Conservation (phyloP, 1,284 basidiomycete species). For the Moesziomyces parantarcticus region DNA sequence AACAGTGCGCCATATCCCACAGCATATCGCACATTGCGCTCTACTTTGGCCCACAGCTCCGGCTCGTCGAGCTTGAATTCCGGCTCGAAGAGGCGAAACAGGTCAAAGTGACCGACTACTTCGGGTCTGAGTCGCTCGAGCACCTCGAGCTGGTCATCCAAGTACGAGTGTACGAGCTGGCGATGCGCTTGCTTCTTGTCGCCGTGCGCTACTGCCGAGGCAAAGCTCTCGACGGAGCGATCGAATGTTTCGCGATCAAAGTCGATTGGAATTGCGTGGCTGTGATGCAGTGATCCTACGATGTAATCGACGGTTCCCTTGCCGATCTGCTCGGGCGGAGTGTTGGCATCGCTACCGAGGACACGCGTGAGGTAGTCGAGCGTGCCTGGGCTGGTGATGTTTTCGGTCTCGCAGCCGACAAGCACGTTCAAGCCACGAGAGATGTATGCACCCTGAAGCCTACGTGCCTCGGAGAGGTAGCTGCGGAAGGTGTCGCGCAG, state of each 20-base stretch:
- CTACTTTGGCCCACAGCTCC: conserved; percentile 73
- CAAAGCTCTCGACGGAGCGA: conserved; percentile 73
- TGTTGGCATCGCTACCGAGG: conserved; percentile 69
- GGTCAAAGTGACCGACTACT: conserved; percentile 90
- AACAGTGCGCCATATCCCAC: conserved; percentile 88
- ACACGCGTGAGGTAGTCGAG: conserved; percentile 70
- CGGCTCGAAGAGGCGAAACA: conserved; percentile 59
- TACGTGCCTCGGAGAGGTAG: conserved; percentile 81
- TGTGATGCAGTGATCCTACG: conserved; percentile 94
- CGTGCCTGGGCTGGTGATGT: conserved; percentile 77
- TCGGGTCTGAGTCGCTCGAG: conserved; percentile 78
- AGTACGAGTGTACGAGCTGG: conserved; percentile 44
- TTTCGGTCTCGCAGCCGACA: conserved; percentile 93
- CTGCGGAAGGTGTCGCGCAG: conserved; percentile 75
- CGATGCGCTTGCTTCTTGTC: conserved; percentile 15
- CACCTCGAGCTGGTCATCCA: conserved; percentile 60
- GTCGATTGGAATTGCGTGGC: conserved; percentile 87
- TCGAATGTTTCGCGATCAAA: conserved; percentile 82
- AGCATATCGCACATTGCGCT: conserved; percentile 81
- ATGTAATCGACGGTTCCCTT: conserved; percentile 79
- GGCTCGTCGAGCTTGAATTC: conserved; percentile 75
- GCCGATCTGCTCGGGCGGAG: conserved; percentile 22
- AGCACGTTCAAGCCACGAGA: conserved; percentile 75
- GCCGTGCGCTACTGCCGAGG: conserved; percentile 11
- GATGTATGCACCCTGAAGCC: conserved; percentile 72